Evolutionary conservation across 495 filamentous ascomycete species (phyloP).

Genomic region (Podospora appendiculata): DNA sequence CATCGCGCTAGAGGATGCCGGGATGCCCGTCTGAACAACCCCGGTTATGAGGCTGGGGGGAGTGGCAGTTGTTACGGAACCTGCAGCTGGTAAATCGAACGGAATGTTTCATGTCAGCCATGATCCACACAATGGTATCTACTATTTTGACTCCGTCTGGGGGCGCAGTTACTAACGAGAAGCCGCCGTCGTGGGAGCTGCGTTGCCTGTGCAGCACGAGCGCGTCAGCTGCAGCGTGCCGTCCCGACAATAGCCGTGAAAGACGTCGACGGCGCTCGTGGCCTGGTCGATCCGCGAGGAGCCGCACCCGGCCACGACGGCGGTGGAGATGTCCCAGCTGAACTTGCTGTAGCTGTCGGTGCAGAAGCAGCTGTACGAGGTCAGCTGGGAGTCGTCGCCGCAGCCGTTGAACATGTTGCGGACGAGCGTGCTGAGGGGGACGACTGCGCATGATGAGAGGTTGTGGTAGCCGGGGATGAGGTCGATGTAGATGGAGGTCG

Average conservation of each 20-base stretch:
- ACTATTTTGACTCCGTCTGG: too few species aligned
- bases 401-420: slow-evolving; percentile 15
- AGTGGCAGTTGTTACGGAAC: too few species aligned
- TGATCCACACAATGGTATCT: too few species aligned
- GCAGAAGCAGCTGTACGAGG: slow-evolving; percentile 20
- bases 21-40: too few species aligned
- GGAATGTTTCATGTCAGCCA: too few species aligned
- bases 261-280: neutral
- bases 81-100: too few species aligned
- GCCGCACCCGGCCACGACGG: neutral
- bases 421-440: slow-evolving; percentile 13
- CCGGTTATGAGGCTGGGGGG: too few species aligned
- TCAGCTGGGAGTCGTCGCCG: slow-evolving; percentile 12
- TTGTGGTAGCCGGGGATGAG: slow-evolving; percentile 8
- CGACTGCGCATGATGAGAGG: slow-evolving; percentile 12
- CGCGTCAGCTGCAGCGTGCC: neutral
- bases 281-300: neutral
- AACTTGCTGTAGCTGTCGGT: slow-evolving; percentile 20
- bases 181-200: neutral
- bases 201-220: neutral
- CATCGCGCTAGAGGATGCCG: too few species aligned
- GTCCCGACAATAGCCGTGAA: neutral
- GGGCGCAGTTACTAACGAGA: too few species aligned
- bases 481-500: slow-evolving; percentile 16
- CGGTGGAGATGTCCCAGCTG: neutral